Conservation (phyloP, 2,329 filamentous ascomycete species). For the Chrysoporthe puriensis region DNA sequence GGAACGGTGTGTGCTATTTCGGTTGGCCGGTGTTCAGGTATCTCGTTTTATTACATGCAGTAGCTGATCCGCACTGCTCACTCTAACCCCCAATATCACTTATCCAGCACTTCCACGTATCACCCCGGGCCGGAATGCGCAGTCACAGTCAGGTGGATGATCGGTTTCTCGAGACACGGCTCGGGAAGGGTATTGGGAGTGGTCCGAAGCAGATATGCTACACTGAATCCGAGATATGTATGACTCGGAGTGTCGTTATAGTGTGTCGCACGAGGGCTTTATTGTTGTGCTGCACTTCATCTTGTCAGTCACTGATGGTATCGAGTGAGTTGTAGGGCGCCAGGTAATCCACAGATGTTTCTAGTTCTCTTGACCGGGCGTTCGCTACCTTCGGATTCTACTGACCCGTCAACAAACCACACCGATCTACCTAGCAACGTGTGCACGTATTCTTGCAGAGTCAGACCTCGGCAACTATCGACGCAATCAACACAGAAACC, state of each 20-base stretch:
- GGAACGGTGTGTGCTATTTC: conserved; percentile 8
- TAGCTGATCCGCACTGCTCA: neutral
- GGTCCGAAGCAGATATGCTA: neutral
- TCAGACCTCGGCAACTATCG: neutral
- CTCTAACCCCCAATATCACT: neutral
- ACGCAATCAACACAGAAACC: neutral
- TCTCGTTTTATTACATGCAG: conserved; percentile 1
- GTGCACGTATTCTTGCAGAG: neutral
- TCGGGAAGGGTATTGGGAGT: neutral
- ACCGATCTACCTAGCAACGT: neutral
- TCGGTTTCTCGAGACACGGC: neutral
- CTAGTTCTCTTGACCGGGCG: neutral
- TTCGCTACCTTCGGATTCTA: neutral
- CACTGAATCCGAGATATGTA: neutral
- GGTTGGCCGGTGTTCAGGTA: conserved; percentile 22
- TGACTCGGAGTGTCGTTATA: neutral
- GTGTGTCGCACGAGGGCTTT: neutral
- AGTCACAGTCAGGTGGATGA: neutral
- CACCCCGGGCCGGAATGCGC: neutral
- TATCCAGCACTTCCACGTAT: conserved; percentile 3
- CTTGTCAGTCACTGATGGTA: neutral
- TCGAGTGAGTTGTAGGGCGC: neutral
- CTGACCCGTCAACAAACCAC: neutral
- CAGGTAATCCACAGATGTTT: neutral
- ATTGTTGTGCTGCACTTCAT: neutral